Conservation (phyloP, 768 basidiomycete species). For the Tylopilus vinaceipallidus region DNA sequence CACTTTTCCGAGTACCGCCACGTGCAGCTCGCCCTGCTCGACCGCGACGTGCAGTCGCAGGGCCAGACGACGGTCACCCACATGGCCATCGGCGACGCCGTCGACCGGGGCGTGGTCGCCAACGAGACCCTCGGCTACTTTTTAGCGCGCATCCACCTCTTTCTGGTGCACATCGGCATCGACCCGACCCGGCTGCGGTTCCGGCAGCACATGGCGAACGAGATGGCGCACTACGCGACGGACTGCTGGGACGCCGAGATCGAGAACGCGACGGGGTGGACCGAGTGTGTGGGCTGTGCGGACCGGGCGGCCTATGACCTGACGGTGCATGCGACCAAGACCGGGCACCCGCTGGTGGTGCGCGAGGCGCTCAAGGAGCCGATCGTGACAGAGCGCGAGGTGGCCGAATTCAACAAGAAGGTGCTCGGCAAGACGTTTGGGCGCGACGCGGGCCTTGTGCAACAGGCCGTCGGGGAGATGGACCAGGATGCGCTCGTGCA, state of each 20-base stretch:
- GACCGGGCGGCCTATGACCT: slow-evolving; percentile 98
- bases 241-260: slow-evolving; percentile 99
- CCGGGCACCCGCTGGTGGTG: slow-evolving; percentile 83
- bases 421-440: slow-evolving; percentile 85
- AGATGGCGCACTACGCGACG: slow-evolving; percentile 99
- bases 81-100: slow-evolving; percentile 87
- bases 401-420: slow-evolving; percentile 85
- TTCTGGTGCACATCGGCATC: slow-evolving; percentile 89
- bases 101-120: slow-evolving; percentile 80
- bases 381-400: slow-evolving; percentile 74
- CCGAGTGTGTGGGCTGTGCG: slow-evolving; percentile 98
- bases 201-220: slow-evolving; percentile 97
- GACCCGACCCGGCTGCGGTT: slow-evolving; percentile 81
- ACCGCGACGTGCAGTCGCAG: slow-evolving; percentile 77
- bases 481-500: slow-evolving; percentile 61
- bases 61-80: slow-evolving; percentile 63
- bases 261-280: slow-evolving; percentile 83
- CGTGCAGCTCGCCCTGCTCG: slow-evolving; percentile 71
- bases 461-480: slow-evolving; percentile 62
- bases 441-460: slow-evolving; percentile 68
- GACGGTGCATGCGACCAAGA: slow-evolving; percentile 81
- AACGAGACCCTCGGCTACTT: slow-evolving; percentile 99
- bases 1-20: slow-evolving; percentile 82
- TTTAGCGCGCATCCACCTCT: slow-evolving; percentile 86
- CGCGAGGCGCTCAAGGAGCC: slow-evolving; percentile 85